Evolutionary conservation across 441 rosid species (phyloP), one percentile per base, ranked within the genome.

Genomic region (Jatropha podagrica): DNA sequence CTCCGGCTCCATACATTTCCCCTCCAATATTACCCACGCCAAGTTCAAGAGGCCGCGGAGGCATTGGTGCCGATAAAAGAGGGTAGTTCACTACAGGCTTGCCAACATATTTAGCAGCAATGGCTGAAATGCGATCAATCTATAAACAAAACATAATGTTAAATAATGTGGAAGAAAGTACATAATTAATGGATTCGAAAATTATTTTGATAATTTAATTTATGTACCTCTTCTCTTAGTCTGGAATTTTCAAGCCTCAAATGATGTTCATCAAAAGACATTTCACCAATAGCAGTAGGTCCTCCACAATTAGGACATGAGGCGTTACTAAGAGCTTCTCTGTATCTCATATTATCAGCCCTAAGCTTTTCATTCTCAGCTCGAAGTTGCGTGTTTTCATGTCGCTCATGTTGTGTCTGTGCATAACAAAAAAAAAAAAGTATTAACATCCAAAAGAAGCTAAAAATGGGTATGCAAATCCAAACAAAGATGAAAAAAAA

Each of bases 241-340:
- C 95, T 85, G 40, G 91, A 86, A 82, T 95, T 95, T 83, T 95
- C 99, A 40, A 93, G 84, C 44, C 98, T 88, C 52, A 95, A 76
- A 77, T 95, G 97, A 73, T 95, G 99, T 77, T 95, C 99, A 56
- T 93, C 98, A 54, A 91, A 92, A 20, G 99, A 93, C 95, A 93
- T 93, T 72, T 95, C 97, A 38, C 98, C 99, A 18, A 95, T 77
- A 37, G 96, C 89, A 1, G 99, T 92, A 6, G 95, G 98, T 17
- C 99, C 98, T 17, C 99, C 98, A 56, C 99, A 95, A 49, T 86
- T 95, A 51, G 98, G 99, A 76, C 99, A 95, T 4, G 98, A 89
- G 52, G 98, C 89, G 71, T 90, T 95, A 81, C 86, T 77, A 56
- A 95, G 89, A 65, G 99, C 97, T 77, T 93, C 98, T 79, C 96